Evolutionary conservation across 257 asterid species (phyloP), one percentile per base, ranked within the genome.

Genomic region (Perilla frutescens): DNA sequence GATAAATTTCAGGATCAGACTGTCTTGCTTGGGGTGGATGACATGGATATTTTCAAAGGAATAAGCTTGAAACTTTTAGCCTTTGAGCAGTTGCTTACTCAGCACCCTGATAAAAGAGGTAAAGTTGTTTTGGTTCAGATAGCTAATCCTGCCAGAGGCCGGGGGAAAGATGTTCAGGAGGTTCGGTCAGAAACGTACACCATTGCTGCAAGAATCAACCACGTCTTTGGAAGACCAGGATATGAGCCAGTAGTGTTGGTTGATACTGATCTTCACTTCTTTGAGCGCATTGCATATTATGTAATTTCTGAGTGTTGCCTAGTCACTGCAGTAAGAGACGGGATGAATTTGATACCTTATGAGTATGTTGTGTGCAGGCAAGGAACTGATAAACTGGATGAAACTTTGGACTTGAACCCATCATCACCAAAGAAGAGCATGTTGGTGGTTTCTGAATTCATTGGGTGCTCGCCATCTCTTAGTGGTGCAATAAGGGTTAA

Each of bases 71-170:
- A 90, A 57, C 93, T 90, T 58, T 72, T 90, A 45, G 96, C 97
- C 15, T 88, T 90, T 39, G 97, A 90, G 81, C 97, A 88, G 58
- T 62, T 90, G 81, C 93, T 90, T 31, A 76, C 74, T 62, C 90
- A 85, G 14, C 82, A 87, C 81, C 93, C 90, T 29, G 84, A 84
- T 14, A 79, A 78, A 79, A 80, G 92, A 50, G 93, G 94, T 53
- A 86, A 86, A 72, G 86, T 90, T 45, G 91, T 90, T 58, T 66
- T 90, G 80, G 87, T 88, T 68, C 96, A 90, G 75, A 90, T 90
- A 65, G 96, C 96, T 2, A 89, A 89, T 73, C 97, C 97, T 14
- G 97, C 97, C n/a, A 81, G 96, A 68, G 96, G 97, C 68, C 81
- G 95, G 67, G 97, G 97, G 51, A 91, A 85, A 80, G 97, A 91